Conservation (phyloP, 2,329 filamentous ascomycete species). For the Cytospora piceicola region DNA sequence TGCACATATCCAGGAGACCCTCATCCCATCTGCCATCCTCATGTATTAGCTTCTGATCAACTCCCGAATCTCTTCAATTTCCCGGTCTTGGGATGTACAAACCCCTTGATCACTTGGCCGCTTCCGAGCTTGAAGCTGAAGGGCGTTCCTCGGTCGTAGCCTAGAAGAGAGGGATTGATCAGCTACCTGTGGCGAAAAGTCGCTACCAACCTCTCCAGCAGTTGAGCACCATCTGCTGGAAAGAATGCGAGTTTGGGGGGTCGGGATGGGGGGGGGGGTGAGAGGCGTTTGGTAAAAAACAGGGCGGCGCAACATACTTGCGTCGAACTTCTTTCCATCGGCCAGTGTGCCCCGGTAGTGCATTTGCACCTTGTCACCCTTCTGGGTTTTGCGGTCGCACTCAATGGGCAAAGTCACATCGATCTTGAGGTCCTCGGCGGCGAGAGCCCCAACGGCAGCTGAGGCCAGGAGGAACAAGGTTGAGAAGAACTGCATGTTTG, state of each 20-base stretch:
- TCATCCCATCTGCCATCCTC: conserved; percentile 73
- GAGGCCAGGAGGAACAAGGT: conserved; percentile 56
- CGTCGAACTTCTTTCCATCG: conserved; percentile 81
- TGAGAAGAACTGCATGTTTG: conserved; percentile 55
- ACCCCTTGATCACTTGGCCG: conserved; percentile 89
- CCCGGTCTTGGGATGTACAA: conserved; percentile 40
- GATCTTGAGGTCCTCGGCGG: conserved; percentile 71
- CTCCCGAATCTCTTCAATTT: background rate
- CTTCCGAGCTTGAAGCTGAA: conserved; percentile 79
- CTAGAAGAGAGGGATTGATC: conserved; percentile 41
- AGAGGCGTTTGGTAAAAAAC: background rate
- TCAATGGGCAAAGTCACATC: conserved; percentile 74
- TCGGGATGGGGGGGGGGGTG: background rate
- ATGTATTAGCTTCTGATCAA: conserved; percentile 31
- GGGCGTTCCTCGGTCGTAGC: conserved; percentile 76
- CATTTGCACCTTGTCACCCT: conserved; percentile 80
- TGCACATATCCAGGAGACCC: conserved; percentile 90
- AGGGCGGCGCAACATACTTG: conserved; percentile 52
- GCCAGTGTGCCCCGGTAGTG: conserved; percentile 85
- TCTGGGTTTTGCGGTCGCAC: conserved; percentile 76
- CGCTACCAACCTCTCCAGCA: background rate
- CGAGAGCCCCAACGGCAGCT: conserved; percentile 54
- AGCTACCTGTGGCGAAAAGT: conserved; percentile 35
- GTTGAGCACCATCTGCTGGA: background rate
- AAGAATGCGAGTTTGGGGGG: too few relatives aligned